Conservation (phyloP, 352 stramenopile species). For the Peronospora farinosa region DNA sequence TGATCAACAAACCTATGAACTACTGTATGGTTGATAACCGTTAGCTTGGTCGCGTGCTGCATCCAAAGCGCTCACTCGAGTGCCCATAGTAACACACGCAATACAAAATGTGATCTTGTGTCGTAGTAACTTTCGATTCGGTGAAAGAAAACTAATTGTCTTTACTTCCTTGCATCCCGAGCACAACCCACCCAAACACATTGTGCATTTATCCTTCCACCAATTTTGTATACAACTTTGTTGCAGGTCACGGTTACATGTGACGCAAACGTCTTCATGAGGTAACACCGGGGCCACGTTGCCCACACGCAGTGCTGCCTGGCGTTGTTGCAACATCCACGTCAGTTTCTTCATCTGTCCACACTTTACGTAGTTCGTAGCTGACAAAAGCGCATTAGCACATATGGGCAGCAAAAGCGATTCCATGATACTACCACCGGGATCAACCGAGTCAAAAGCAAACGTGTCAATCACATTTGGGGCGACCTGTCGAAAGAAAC, state of each 20-base stretch:
- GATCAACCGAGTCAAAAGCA: constrained; percentile 25
- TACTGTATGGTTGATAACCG: constrained; percentile 6
- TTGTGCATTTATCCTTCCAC: constrained; percentile 17
- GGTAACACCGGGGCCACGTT: neutral
- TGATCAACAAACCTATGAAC: neutral
- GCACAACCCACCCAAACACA: constrained; percentile 30
- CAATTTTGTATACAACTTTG: constrained; percentile 11
- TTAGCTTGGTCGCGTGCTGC: constrained; percentile 16
- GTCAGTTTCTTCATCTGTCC: constrained; percentile 50
- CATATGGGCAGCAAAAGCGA: constrained; percentile 24
- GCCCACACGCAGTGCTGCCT: constrained; percentile 2
- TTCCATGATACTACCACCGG: constrained; percentile 24
- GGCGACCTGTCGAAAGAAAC: constrained; percentile 36
- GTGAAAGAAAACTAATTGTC: constrained; percentile 32
- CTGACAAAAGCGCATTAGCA: constrained; percentile 29
- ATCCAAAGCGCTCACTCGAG: constrained; percentile 15
- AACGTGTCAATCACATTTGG: constrained; percentile 40
- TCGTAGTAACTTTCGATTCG: constrained; percentile 17
- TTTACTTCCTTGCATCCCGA: constrained; percentile 28
- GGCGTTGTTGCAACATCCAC: constrained; percentile 29
- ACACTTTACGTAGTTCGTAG: constrained; percentile 35
- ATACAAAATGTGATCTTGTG: constrained; percentile 19
- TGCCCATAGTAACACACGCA: constrained; percentile 12
- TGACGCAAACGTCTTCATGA: constrained; percentile 16
- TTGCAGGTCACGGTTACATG: constrained; percentile 15